A percentile compares a stretch with the other conserved stretches of the same genome.
phyloP scores from a whole-genome alignment of 1,284 basidiomycete species.

The Ceratobasidium sp. region DNA sequence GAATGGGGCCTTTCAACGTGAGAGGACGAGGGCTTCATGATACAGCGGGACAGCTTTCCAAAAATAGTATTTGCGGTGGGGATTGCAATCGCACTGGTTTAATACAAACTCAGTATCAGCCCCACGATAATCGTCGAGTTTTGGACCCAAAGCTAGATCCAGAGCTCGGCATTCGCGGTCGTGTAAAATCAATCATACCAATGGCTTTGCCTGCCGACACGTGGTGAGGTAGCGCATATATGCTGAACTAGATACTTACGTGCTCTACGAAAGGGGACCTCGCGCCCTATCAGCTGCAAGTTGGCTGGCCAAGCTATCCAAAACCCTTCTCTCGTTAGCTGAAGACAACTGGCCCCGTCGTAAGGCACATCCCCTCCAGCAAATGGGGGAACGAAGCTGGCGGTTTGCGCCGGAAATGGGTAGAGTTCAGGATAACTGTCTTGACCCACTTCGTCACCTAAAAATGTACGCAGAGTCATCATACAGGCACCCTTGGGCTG shows the following conservation, averaged over 20 bases:
- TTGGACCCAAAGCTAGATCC: neutral
- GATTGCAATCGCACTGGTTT: neutral
- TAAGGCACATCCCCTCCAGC: neutral
- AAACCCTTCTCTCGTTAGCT: slow-evolving; percentile 17
- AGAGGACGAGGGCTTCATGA: slow-evolving; percentile 11
- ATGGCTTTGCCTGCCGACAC: neutral
- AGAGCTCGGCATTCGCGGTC: neutral
- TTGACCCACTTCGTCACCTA: neutral
- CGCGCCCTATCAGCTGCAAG: neutral
- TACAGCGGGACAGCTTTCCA: slow-evolving; percentile 10
- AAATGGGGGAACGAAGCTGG: neutral
- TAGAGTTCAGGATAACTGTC: neutral
- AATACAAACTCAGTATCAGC: too few species aligned
- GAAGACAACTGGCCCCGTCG: slow-evolving; percentile 2
- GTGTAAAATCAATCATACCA: slow-evolving; percentile 18
- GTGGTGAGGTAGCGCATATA: neutral
- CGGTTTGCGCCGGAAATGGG: slow-evolving; percentile 7
- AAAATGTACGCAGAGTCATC: neutral
- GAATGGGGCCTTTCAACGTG: slow-evolving; percentile 18
- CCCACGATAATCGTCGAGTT: neutral
- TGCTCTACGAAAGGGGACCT: neutral
- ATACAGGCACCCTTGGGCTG: neutral
- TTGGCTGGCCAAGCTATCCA: slow-evolving; percentile 13
- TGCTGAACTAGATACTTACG: neutral
- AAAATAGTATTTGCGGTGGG: neutral